Evolutionary conservation across 192 early-diverging fungal species (phyloP).

Genomic region (Chytriomyces sp.): DNA sequence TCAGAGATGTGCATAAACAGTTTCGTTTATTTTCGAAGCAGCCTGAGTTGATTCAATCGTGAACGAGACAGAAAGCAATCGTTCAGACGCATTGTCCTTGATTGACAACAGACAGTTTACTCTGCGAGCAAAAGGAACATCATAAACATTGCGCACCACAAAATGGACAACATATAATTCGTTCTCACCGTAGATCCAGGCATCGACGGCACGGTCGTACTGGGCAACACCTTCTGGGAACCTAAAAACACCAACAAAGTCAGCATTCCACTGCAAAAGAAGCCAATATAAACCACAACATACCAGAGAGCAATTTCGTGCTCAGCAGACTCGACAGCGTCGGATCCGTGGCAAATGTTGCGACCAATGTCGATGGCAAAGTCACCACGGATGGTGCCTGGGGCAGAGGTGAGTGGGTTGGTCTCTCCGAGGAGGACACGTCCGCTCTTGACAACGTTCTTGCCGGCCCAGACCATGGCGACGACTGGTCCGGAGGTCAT

Average conservation of each 20-base stretch:
- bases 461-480: slow-evolving; percentile 92
- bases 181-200: slow-evolving; percentile 34
- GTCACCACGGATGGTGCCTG: slow-evolving; percentile 97
- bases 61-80: too few relatives aligned
- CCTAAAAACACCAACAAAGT: slow-evolving; percentile 43
- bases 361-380: slow-evolving; percentile 79
- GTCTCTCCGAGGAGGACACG: slow-evolving; percentile 86
- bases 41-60: too few relatives aligned
- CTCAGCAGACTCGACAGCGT: slow-evolving; percentile 86
- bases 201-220: slow-evolving; percentile 67
- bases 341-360: slow-evolving; percentile 94
- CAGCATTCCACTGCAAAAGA: slow-evolving; percentile 16
- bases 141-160: not conserved
- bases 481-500: slow-evolving; percentile 95
- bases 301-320: slow-evolving; percentile 77
- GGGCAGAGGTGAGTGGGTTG: slow-evolving; percentile 86
- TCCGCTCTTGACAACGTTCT: slow-evolving; percentile 88
- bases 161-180: not conserved
- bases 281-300: slow-evolving; percentile 40
- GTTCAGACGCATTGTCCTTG: too few relatives aligned
- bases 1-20: too few relatives aligned
- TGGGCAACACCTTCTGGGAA: slow-evolving; percentile 71
- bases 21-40: too few relatives aligned
- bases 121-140: not conserved
- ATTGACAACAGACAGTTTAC: not conserved